A percentile compares a stretch with the other conserved stretches of the same genome.
Evolutionary conservation across 805 yeast genomes (phyloP).

Genomic region (Hanseniaspora taiwanica): DNA sequence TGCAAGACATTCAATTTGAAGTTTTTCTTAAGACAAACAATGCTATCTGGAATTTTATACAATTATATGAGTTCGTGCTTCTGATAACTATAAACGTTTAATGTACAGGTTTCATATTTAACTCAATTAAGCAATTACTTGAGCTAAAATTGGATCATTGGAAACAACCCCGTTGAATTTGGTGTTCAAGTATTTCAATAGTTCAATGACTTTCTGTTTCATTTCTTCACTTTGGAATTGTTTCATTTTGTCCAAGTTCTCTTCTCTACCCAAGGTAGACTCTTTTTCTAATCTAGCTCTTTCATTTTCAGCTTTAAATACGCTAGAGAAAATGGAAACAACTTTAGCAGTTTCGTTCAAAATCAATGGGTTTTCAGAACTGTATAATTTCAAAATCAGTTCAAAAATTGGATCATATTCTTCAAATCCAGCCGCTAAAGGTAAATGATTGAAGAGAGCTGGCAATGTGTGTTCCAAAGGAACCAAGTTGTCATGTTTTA

Average conservation of each 20-base stretch:
- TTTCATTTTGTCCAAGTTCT: constrained; percentile 58
- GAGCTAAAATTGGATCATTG: constrained; percentile 24
- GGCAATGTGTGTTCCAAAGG: constrained; percentile 73
- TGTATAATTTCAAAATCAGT: constrained; percentile 60
- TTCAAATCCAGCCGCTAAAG: constrained; percentile 78
- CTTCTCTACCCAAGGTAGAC: constrained; percentile 78
- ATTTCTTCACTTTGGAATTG: constrained; percentile 66
- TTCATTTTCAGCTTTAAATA: constrained; percentile 65
- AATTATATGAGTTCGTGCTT: too few relatives aligned
- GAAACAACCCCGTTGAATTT: constrained; percentile 53
- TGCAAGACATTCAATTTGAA: too few relatives aligned
- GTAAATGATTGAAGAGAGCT: constrained; percentile 61
- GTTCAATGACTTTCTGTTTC: constrained; percentile 48
- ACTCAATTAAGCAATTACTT: constrained; percentile 21
- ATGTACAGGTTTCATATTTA: constrained; percentile 1
- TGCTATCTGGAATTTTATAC: too few relatives aligned
- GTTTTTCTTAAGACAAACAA: too few relatives aligned
- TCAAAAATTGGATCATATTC: constrained; percentile 87
- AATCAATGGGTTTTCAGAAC: constrained; percentile 42
- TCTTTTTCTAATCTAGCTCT: constrained; percentile 54
- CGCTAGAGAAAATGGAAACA: constrained; percentile 52
- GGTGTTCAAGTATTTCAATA: constrained; percentile 60
- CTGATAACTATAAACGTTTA: too few relatives aligned
- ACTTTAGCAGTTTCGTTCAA: constrained; percentile 44
- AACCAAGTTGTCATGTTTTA: constrained; percentile 55